Conservation (phyloP, 164 flowering plant genomes). For the Sedum album region DNA sequence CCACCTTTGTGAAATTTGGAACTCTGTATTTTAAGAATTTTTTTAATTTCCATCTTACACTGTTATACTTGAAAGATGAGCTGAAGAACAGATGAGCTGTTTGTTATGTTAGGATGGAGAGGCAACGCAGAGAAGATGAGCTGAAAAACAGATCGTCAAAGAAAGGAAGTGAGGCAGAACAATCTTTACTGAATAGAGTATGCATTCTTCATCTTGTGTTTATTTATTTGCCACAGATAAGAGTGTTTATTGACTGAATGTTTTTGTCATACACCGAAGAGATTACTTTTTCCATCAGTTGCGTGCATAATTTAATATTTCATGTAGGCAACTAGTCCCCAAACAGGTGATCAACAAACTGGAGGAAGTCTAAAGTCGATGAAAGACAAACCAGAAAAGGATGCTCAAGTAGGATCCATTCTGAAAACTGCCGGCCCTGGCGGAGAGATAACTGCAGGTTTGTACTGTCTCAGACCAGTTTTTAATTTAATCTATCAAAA, state of each 20-base stretch:
- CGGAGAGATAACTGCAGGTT: slow-evolving; percentile 96
- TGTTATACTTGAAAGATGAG: background rate
- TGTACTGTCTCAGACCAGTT: slow-evolving; percentile 10
- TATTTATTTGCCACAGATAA: background rate
- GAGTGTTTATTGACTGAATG: background rate
- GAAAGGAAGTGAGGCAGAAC: slow-evolving; percentile 81
- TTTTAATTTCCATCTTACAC: no score
- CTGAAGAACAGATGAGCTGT: background rate
- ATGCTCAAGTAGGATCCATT: slow-evolving; percentile 58
- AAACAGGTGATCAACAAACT: slow-evolving; percentile 48
- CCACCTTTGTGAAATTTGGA: no score
- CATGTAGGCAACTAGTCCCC: slow-evolving; percentile 40
- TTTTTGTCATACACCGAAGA: background rate
- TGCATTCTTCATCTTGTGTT: background rate
- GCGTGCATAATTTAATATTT: background rate
- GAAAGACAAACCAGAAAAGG: slow-evolving; percentile 91
- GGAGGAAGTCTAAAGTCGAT: slow-evolving; percentile 79
- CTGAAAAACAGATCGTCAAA: slow-evolving; percentile 58
- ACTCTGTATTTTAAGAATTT: no score
- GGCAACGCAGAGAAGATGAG: slow-evolving; percentile 96
- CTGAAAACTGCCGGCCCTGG: slow-evolving; percentile 85
- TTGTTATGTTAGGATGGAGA: slow-evolving; percentile 67
- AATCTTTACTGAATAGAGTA: slow-evolving; percentile 70
- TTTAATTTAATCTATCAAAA: background rate
- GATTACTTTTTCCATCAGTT: background rate